phyloP scores from a whole-genome alignment of 2,329 filamentous ascomycete genomes.

The Keithomyces neogunnii region DNA sequence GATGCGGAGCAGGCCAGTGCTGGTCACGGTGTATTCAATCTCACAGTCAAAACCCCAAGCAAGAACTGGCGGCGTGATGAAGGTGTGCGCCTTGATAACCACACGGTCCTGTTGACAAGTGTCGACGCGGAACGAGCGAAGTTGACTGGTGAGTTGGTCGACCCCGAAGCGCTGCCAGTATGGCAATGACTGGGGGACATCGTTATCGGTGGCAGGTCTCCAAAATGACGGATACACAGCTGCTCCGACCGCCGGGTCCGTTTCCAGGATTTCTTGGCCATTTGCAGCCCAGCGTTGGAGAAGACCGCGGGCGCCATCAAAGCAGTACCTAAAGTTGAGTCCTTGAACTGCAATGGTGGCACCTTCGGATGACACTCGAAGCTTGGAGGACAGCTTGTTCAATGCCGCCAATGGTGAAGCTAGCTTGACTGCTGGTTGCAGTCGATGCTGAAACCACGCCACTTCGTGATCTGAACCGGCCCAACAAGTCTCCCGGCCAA shows the following conservation, averaged over 20 bases:
- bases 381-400: slow-evolving; percentile 1
- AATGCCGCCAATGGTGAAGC: neutral
- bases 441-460: slow-evolving; percentile 42
- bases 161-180: slow-evolving; percentile 50
- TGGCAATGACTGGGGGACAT: slow-evolving; percentile 41
- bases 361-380: neutral
- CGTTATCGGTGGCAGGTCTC: slow-evolving; percentile 59
- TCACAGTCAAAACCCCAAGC: slow-evolving; percentile 47
- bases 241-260: slow-evolving; percentile 24
- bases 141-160: slow-evolving; percentile 35
- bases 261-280: slow-evolving; percentile 23
- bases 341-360: neutral
- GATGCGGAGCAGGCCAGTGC: slow-evolving; percentile 35
- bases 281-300: slow-evolving; percentile 32
- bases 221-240: slow-evolving; percentile 45
- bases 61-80: slow-evolving; percentile 50
- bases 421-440: slow-evolving; percentile 17
- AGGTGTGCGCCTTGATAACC: slow-evolving; percentile 44
- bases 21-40: slow-evolving; percentile 43
- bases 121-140: slow-evolving; percentile 29
- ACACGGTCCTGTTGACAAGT: slow-evolving; percentile 32
- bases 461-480: slow-evolving; percentile 43
- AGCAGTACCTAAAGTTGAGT: slow-evolving; percentile 27
- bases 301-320: slow-evolving; percentile 36
- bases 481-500: slow-evolving; percentile 39